These are phyloP conservation scores for Butyriboletus loyo DNA, from an alignment of 768 basidiomycete genomes.

Conservation along the genomic window DNA sequence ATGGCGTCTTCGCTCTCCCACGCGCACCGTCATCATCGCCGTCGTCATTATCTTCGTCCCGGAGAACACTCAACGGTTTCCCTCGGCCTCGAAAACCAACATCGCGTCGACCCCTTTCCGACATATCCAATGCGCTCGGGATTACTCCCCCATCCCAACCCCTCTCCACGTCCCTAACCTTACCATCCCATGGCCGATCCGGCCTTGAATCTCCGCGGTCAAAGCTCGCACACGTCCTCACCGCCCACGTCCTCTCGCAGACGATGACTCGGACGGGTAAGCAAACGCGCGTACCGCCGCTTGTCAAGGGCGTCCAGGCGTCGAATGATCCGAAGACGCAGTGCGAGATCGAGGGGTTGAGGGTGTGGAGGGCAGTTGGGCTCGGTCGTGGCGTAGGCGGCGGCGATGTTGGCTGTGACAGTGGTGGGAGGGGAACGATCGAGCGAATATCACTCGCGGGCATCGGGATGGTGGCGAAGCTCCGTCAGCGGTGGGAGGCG, in stretches of 20 bases:
- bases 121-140: not conserved
- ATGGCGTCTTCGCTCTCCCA: constrained; percentile 22
- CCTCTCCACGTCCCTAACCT: not conserved
- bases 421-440: not conserved
- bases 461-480: constrained; percentile 19
- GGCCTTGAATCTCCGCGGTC: constrained; percentile 17
- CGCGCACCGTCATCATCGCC: not conserved
- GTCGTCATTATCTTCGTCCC: not conserved
- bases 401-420: not conserved
- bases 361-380: not conserved
- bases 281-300: not conserved
- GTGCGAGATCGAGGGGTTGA: constrained; percentile 9
- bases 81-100: constrained; percentile 2
- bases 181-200: not conserved
- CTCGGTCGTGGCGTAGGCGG: not conserved
- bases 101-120: not conserved
- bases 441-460: constrained; percentile 1
- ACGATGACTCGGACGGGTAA: not conserved
- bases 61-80: not conserved
- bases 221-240: constrained; percentile 21
- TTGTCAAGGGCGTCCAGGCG: not conserved
- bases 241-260: not conserved
- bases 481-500: constrained; percentile 22
- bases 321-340: constrained; percentile 5
- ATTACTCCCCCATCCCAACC: not conserved